Evolutionary conservation across 148 eudicot genomes (phyloP).

Genomic region (Persicaria maculosa): DNA sequence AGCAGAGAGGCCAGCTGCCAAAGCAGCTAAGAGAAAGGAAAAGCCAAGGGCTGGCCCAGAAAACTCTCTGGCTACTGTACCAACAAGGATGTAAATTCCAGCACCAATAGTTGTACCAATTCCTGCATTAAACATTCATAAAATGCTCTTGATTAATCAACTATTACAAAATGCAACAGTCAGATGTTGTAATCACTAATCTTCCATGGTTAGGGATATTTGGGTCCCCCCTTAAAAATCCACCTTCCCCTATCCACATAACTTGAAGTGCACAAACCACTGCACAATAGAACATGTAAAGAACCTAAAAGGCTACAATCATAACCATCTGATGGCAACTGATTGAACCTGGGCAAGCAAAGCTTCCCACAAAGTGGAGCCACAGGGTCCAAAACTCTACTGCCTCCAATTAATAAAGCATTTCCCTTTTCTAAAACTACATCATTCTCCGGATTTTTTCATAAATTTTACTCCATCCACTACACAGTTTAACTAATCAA

Average conservation of each 20-base stretch:
- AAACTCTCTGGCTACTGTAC: slow-evolving; percentile 64
- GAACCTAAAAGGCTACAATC: too few species aligned
- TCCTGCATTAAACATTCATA: slow-evolving; percentile 22
- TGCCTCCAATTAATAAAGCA: too few species aligned
- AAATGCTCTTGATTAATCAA: neutral
- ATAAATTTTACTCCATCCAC: too few species aligned
- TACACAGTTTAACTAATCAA: too few species aligned
- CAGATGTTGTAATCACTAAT: neutral
- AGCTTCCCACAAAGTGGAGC: too few species aligned
- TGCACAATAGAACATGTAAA: too few species aligned
- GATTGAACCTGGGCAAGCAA: too few species aligned
- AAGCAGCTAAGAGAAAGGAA: slow-evolving; percentile 52
- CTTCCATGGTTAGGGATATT: too few species aligned
- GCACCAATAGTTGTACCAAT: slow-evolving; percentile 73
- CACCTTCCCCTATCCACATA: neutral
- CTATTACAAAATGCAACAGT: neutral
- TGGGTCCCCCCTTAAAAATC: neutral
- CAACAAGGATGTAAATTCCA: slow-evolving; percentile 66
- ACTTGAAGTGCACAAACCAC: neutral
- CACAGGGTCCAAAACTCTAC: too few species aligned
- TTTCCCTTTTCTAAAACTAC: too few species aligned
- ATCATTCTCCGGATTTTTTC: too few species aligned
- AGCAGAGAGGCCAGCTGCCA: slow-evolving; percentile 67
- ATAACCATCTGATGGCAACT: too few species aligned
- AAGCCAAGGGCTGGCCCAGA: slow-evolving; percentile 53